These are phyloP conservation scores for Barnettozyma pratensis DNA, from an alignment of 805 yeast species.

Conservation along the genomic window DNA sequence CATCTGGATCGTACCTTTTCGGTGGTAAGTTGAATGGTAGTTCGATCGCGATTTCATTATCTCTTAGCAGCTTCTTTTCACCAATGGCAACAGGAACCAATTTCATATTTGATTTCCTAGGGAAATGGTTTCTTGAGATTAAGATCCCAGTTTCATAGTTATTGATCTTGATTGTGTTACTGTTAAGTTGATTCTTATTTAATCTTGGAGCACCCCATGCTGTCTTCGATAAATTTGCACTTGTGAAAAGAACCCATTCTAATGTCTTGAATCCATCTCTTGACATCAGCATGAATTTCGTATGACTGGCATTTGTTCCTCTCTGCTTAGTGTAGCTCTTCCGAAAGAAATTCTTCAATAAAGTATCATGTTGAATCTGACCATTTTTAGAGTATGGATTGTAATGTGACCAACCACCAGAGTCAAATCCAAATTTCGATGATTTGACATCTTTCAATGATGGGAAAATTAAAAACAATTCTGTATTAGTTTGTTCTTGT, in stretches of 20 bases:
- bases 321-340: conserved; percentile 27
- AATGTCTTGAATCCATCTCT: conserved; percentile 44
- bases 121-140: conserved; percentile 27
- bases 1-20: conserved; percentile 31
- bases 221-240: conserved; percentile 68
- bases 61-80: conserved; percentile 21
- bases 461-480: conserved; percentile 41
- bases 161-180: conserved; percentile 24
- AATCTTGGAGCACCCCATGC: conserved; percentile 65
- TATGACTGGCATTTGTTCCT: conserved; percentile 49
- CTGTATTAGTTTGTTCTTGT: conserved; percentile 24
- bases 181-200: conserved; percentile 24
- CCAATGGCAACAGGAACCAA: conserved; percentile 41
- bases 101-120: conserved; percentile 10
- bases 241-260: conserved; percentile 68
- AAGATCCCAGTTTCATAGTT: conserved; percentile 56
- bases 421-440: conserved; percentile 33
- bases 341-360: conserved; percentile 33
- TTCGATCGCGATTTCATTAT: conserved; percentile 28
- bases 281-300: conserved; percentile 59
- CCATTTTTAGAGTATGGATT: conserved; percentile 26
- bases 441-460: conserved; percentile 3
- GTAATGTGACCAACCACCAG: conserved; percentile 49
- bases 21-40: conserved; percentile 56
- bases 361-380: conserved; percentile 32